Evolutionary conservation across 352 stramenopile genomes (phyloP), one percentile per base, ranked within the genome.

Genomic region (Phytopythium oedochilum): DNA sequence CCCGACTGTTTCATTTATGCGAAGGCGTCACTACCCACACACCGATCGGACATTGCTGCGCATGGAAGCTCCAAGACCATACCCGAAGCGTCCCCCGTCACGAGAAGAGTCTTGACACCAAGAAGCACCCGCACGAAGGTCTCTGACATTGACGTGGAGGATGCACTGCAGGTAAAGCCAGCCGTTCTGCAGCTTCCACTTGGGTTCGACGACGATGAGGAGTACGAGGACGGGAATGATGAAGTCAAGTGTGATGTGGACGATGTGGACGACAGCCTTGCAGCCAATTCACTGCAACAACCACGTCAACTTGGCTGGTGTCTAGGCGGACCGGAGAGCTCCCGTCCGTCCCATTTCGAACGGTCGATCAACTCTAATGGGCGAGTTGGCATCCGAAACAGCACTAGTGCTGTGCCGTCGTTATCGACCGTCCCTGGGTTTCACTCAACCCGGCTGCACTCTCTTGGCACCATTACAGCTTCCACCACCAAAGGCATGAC

Each of bases 1-100:
- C 20, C 45, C 31, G 46, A 53, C 22, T 53, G 46, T n/a, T 53
- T 53, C 22, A 1, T 53, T 18, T 53, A 53, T 29, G 46, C 46
- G 7, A 53, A 53, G 15, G 46, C 46, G 15, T 23, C 46, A n/a
- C 28, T 53, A 15, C 18, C 46, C 31, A n/a, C 29, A 5, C 29
- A 53, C 23, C 46, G 46, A n/a, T 39, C 12, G n/a, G 29, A 40
- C n/a, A 22, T n/a, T 9, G 22, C 20, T n/a, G n/a, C 20, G n/a
- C 29, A 25, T 4, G 31, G 20, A n/a, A 28, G 18, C 14, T 14
- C 46, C 22, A 53, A 42, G 22, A 31, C 40, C 11, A 12, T 8
- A 20, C 31, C 14, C 5, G 14, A 8, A 17, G 4, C 40, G 46
- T 53, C 46, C 2, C 31, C 31, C 0, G 31, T 31, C n/a, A n/a